Percentiles rank a stretch among this genome's conserved stretches.
These are phyloP conservation scores for Cymbidium sinense DNA, from an alignment of 106 monocot species.

Conservation along the genomic window DNA sequence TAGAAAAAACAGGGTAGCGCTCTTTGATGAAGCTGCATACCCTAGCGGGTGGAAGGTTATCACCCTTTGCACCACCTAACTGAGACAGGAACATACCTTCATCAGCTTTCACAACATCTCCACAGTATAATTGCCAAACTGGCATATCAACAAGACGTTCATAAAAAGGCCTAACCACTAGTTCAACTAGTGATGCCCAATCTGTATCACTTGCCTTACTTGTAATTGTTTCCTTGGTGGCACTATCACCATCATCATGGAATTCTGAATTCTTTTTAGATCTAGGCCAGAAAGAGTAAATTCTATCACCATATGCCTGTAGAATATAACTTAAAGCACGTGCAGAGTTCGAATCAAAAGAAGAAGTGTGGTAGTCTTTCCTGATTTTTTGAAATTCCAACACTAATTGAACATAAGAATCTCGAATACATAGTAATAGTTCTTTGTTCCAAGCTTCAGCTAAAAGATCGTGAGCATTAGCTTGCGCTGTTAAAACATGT, in stretches of 20 bases:
- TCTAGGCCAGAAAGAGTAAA: constrained; percentile 94
- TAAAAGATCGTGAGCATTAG: constrained; percentile 28
- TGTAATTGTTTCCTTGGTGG: constrained; percentile 8
- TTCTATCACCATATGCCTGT: constrained; percentile 65
- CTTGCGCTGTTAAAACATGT: constrained; percentile 13
- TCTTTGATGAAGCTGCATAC: constrained; percentile 96
- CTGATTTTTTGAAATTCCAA: constrained; percentile 84
- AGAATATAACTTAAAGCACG: constrained; percentile 54
- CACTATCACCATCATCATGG: constrained; percentile 9
- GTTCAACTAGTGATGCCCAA: constrained; percentile 76
- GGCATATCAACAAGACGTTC: constrained; percentile 84
- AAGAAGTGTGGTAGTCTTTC: constrained; percentile 48
- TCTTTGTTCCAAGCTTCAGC: constrained; percentile 93
- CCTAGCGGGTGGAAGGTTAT: constrained; percentile 52
- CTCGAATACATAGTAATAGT: constrained; percentile 71
- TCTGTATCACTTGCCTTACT: constrained; percentile 40
- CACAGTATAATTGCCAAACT: constrained; percentile 90
- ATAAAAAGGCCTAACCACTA: constrained; percentile 94
- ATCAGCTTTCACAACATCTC: constrained; percentile 85
- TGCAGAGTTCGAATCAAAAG: constrained; percentile 45
- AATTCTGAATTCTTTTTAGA: constrained; percentile 28
- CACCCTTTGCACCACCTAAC: constrained; percentile 24
- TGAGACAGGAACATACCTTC: constrained; percentile 97
- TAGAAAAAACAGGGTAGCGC: constrained; percentile 96
- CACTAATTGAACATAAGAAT: constrained; percentile 89